A percentile compares a stretch with the other conserved stretches of the same genome.
phyloP scores from a whole-genome alignment of 2,329 filamentous ascomycete species.

The Talaromyces sp. region DNA sequence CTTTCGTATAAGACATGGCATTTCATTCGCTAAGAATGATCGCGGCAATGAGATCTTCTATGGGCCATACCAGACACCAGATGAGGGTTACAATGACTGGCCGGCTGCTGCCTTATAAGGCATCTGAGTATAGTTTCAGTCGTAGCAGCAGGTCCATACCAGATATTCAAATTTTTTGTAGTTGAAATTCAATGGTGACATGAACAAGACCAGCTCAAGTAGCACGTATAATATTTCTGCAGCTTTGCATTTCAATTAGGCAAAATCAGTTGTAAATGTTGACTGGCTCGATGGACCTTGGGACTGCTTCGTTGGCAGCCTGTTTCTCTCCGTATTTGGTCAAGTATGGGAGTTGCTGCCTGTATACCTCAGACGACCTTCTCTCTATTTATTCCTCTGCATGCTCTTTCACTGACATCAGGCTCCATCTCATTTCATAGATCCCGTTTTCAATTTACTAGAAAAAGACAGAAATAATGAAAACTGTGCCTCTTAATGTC shows the following conservation, averaged over 20 bases:
- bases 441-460: too few species aligned
- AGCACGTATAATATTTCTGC: too few species aligned
- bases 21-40: constrained; percentile 19
- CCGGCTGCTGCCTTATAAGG: neutral
- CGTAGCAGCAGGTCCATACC: too few species aligned
- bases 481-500: too few species aligned
- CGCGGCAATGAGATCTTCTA: constrained; percentile 25
- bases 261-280: neutral
- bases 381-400: too few species aligned
- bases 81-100: constrained; percentile 26
- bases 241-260: neutral
- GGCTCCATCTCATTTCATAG: too few species aligned
- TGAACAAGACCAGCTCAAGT: too few species aligned
- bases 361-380: too few species aligned
- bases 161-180: too few species aligned
- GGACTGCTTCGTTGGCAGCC: neutral
- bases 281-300: neutral
- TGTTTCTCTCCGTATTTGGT: neutral
- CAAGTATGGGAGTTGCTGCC: neutral
- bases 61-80: constrained; percentile 22
- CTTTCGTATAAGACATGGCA: neutral
- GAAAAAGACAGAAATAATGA: too few species aligned
- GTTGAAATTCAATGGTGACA: too few species aligned
- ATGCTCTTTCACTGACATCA: neutral
- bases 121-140: neutral